Base-by-base conservation (phyloP, 1,284 basidiomycete genomes). In the Rugosomyces carneus region DNA sequence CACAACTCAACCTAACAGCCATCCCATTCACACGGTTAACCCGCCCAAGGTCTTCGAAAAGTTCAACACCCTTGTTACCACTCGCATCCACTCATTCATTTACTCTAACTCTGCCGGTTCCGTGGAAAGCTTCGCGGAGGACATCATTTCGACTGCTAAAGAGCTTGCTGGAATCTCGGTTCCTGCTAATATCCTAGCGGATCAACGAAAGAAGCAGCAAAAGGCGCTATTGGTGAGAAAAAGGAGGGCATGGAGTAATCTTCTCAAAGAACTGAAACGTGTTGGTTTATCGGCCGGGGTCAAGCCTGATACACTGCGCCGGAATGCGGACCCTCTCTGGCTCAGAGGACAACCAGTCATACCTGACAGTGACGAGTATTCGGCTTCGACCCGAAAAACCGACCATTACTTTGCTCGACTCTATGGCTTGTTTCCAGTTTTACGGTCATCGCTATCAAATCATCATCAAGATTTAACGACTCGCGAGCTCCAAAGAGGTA, bases 191-290 rank as follows among this genome's bases (percentile, higher is more conserved):
- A 53, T 75, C 0, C 61, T 79, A 2, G 68, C 72, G 26, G 81
- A 87, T 51, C 81, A 79, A 39, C 80, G 85, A 42, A 71, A 73
- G 48, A 93, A 91, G 66, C 72, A 79, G 37, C 73, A 80, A 53
- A 96, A 95, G 63, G 79, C 84, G 29, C 66, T 88, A 3, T 64
- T 94, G 40, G 80, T 84, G 6, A 80, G 90, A 24, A 99, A 99
- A 68, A 76, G 89, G 49, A 93, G 92, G 60, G 94, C 93, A 0
- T 94, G 87, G 80, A 82, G 86, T 21, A 93, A 98, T 60, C 71
- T 98, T 16, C 72, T 97, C 52, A 95, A 93, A 66, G 90, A 94
- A 59, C 72, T 98, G 31, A 90, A 90, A 58, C 77, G 79, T 1
- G 71, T 82, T 23, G 96, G 96, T 4, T 75, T 98, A 47, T 74